These are phyloP conservation scores for Lepidium africanum DNA, from an alignment of 345 rosid species.

Conservation along the genomic window DNA sequence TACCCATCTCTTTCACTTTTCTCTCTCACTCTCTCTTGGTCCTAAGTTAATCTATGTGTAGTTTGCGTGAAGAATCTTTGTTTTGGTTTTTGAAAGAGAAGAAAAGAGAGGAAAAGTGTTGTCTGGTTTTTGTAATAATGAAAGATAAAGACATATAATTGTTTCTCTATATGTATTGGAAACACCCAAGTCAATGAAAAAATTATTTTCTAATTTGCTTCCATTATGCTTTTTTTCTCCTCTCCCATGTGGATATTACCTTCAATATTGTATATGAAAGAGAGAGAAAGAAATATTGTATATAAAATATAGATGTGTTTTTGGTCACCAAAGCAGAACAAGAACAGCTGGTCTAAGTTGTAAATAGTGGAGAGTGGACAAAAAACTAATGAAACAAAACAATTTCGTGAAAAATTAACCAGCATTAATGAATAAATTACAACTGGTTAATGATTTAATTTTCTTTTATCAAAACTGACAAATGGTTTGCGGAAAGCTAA, in stretches of 20 bases:
- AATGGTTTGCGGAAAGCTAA: slow-evolving; percentile 8
- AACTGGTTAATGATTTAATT: background rate
- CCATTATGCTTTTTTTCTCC: slow-evolving; percentile 7
- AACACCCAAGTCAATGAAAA: slow-evolving; percentile 31
- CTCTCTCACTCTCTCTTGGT: slow-evolving; percentile 2
- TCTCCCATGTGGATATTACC: slow-evolving; percentile 24
- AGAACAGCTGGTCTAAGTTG: slow-evolving; percentile 29
- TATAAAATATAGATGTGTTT: background rate
- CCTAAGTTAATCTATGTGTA: background rate
- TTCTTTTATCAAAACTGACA: slow-evolving; percentile 1
- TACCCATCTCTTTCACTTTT: slow-evolving; percentile 54
- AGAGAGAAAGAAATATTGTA: background rate
- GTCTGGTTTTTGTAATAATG: slow-evolving; percentile 12
- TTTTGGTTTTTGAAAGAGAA: slow-evolving; percentile 8
- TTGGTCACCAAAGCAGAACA: slow-evolving; percentile 22
- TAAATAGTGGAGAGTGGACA: slow-evolving; percentile 15
- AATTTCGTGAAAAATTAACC: background rate
- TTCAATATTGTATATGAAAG: slow-evolving; percentile 1
- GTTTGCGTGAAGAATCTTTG: background rate
- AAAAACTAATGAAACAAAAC: background rate
- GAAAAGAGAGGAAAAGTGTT: slow-evolving; percentile 8
- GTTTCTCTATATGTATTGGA: slow-evolving; percentile 25
- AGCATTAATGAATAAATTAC: background rate
- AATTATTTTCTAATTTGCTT: slow-evolving; percentile 20
- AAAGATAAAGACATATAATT: slow-evolving; percentile 22